Percentiles rank a stretch among this genome's conserved stretches.
phyloP scores from a whole-genome alignment of 208 protist genomes.

The Trypanosoma melophagium region DNA sequence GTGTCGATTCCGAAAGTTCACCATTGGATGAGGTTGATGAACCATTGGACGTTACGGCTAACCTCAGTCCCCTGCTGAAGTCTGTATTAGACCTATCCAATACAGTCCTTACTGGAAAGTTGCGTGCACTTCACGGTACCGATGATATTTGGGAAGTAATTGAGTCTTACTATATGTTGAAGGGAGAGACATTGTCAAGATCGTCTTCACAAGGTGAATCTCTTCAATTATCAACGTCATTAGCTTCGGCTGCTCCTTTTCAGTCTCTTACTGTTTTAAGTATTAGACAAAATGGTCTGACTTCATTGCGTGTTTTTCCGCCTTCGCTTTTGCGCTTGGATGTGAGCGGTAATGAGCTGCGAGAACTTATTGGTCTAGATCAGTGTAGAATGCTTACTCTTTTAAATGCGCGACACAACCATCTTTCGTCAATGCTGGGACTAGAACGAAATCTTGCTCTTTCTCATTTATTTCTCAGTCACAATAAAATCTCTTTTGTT shows the following conservation, averaged over 20 bases:
- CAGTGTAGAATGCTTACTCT: constrained; percentile 79
- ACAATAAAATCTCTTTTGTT: constrained; percentile 62
- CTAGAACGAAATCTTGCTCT: constrained; percentile 51
- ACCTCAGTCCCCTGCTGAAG: constrained; percentile 68
- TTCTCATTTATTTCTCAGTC: constrained; percentile 80
- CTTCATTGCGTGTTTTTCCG: constrained; percentile 44
- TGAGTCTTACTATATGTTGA: constrained; percentile 27
- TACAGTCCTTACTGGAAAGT: constrained; percentile 32
- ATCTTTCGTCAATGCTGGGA: constrained; percentile 36
- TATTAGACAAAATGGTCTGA: constrained; percentile 64
- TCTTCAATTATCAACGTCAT: neutral
- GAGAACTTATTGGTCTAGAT: constrained; percentile 43
- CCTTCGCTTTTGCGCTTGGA: constrained; percentile 76
- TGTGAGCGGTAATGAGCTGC: constrained; percentile 75
- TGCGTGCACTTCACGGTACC: constrained; percentile 26
- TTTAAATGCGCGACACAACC: constrained; percentile 78
- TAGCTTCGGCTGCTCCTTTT: neutral
- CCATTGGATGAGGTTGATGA: constrained; percentile 24
- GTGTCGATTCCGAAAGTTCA: neutral
- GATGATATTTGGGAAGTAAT: constrained; percentile 65
- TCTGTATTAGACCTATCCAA: constrained; percentile 68
- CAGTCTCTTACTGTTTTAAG: constrained; percentile 72
- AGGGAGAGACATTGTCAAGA: too few species aligned
- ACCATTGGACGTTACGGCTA: constrained; percentile 63
- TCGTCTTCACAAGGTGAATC: too few species aligned